Conservation (phyloP, 139 green algal species). For the Trebouxia sp. region DNA sequence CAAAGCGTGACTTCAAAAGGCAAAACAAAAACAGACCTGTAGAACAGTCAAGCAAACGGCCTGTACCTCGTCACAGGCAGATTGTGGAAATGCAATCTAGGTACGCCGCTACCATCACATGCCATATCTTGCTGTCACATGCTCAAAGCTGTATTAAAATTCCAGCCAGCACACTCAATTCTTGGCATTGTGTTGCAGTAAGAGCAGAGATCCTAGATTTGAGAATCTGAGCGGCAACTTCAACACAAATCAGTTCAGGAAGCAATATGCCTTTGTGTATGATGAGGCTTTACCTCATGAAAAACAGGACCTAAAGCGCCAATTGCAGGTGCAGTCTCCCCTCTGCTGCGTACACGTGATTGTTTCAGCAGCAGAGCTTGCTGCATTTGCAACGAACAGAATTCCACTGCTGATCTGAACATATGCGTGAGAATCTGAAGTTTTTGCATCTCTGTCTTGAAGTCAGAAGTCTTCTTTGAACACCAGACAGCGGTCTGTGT, state of each 20-base stretch:
- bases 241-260: constrained; percentile 49
- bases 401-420: too few species aligned
- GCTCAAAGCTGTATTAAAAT: not conserved
- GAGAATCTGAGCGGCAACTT: constrained; percentile 48
- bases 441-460: too few species aligned
- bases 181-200: constrained; percentile 35
- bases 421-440: too few species aligned
- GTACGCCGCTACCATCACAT: too few species aligned
- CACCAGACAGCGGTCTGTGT: too few species aligned
- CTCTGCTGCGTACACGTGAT: not conserved
- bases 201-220: constrained; percentile 77
- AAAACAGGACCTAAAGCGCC: constrained; percentile 49
- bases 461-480: too few species aligned
- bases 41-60: constrained; percentile 74
- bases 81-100: constrained; percentile 58
- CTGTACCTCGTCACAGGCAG: constrained; percentile 74
- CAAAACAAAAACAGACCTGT: constrained; percentile 74
- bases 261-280: constrained; percentile 88
- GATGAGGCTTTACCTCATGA: constrained; percentile 81
- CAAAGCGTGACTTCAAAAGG: constrained; percentile 53
- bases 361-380: constrained; percentile 21
- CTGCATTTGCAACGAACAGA: too few species aligned
- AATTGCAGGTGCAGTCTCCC: constrained; percentile 55
- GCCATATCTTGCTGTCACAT: too few species aligned
- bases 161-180: not conserved